Base-by-base conservation (phyloP, 176 grass and related monocot genomes). In the Eleusine indica region DNA sequence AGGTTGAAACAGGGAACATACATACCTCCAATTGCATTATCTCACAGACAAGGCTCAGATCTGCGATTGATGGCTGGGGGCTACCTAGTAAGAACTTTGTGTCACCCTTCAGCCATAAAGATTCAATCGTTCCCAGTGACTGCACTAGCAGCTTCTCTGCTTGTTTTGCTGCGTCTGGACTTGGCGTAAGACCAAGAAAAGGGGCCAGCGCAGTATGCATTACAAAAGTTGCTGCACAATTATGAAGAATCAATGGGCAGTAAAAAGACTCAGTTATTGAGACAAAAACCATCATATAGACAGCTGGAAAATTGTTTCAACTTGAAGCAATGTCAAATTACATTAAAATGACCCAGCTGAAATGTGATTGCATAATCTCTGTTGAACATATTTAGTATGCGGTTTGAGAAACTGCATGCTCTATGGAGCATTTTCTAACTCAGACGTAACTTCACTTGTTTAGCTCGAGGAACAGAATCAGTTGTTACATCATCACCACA, bases 21-120 rank as follows among this genome's bases (percentile, higher is more conserved):
- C 75, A 21, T 93, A 95, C 96, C 93, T 98, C 93, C 66, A 95
- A 64, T 66, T 98, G 91, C 91, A 92, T 95, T 73, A 98, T 92
- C 81, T 98, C 96, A 47, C 96, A 98, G 60, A 91, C 91, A 75
- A 98, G 93, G 89, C 93, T 91, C 63, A 98, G 89, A 82, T 98
- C 93, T 53, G 93, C 91, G 61, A 98, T 89, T 1, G 93, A 90
- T 78, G 93, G 93, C 68, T 86, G 87, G 38, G 77, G 90, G 29
- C 56, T 93, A 67, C 93, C 92, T 11, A 91, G 41, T 84, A 95
- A 78, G 87, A 98, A 98, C 56, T 92, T 89, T 10, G 87, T 54
- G 37, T 90, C 78, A n/a, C 88, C 88, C 72, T 91, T 92, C 51
- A 97, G 90, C 90, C 90, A 94, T 12, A 92, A 12, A 8, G 86